Percentiles rank a stretch among this genome's conserved stretches.
phyloP scores from a whole-genome alignment of 2,329 filamentous ascomycete species.

The Alternaria sp. region DNA sequence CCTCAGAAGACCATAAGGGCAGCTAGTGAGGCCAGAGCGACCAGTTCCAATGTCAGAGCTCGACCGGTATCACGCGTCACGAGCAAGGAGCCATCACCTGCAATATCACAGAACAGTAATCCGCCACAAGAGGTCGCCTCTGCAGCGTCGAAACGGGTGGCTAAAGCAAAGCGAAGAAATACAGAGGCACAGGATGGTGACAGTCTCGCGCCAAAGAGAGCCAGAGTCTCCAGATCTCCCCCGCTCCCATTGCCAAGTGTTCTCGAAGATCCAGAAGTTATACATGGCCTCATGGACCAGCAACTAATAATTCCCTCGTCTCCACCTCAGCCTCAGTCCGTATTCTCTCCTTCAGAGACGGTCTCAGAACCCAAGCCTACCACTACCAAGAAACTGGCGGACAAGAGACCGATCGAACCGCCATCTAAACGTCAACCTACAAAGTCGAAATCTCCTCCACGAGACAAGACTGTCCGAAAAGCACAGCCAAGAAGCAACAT shows the following conservation, averaged over 20 bases:
- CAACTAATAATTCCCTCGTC: constrained; percentile 26
- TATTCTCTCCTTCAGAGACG: constrained; percentile 3
- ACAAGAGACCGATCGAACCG: background rate
- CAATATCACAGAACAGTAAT: background rate
- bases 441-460: background rate
- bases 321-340: constrained; percentile 5
- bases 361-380: constrained; percentile 1
- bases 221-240: constrained; percentile 4
- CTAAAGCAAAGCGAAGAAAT: constrained; percentile 14
- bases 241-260: constrained; percentile 12
- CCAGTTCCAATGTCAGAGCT: background rate
- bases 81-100: constrained; percentile 12
- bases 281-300: constrained; percentile 40
- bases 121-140: background rate
- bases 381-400: background rate
- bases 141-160: background rate
- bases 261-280: constrained; percentile 34
- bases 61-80: background rate
- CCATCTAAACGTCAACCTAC: background rate
- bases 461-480: constrained; percentile 1
- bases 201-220: background rate
- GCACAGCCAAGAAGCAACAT: constrained; percentile 2
- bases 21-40: constrained; percentile 4
- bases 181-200: background rate
- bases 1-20: constrained; percentile 15